Evolutionary conservation across 306 rosid genomes (phyloP), one percentile per base, ranked within the genome.

Genomic region (Quercus rubra): DNA sequence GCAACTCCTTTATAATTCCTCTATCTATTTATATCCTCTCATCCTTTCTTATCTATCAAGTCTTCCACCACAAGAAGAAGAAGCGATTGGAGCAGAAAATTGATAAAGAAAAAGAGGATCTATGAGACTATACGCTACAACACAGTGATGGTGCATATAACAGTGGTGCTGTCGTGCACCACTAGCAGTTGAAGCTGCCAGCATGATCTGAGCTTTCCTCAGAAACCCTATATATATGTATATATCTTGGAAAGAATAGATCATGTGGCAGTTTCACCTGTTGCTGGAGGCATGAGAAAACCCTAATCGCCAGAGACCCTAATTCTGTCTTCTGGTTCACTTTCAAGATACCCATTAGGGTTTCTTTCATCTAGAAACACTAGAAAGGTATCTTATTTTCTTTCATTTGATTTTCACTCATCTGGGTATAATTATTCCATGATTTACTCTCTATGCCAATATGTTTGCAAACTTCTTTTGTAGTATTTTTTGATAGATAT

Each of bases 131-230:
- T 9, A 11, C 5, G 15, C 66, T 3, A 25, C 66, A 11, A 4
- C 31, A 11, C 17, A 12, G 30, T 13, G 25, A 15, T 23, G 77
- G 70, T 35, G 58, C 62, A 62, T 78, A 66, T 76, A 28, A 12
- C 10, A 31, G 23, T 3, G 63, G 23, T 64, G 70, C 56, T 55
- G 27, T 71, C 80, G 81, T 89, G 97, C 90, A 82, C 88, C 86
- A 79, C 77, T 81, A 89, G 28, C 73, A 71, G 97, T 73, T 92
- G 93, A 92, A 92, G 97, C 97, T 92, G 97, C 97, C 97, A 92
- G 95, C 97, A 90, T 92, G 97, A 92, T 92, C 97, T 92, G 85
- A 71, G 69, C 81, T 87, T 82, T 71, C 84, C 82, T 81, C 70
- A 33, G 72, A 13, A 18, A 63, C 5, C 10, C 46, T 41, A 41